Conservation (phyloP, 176 grass and related monocot species). For the Neostapfia colusana region DNA sequence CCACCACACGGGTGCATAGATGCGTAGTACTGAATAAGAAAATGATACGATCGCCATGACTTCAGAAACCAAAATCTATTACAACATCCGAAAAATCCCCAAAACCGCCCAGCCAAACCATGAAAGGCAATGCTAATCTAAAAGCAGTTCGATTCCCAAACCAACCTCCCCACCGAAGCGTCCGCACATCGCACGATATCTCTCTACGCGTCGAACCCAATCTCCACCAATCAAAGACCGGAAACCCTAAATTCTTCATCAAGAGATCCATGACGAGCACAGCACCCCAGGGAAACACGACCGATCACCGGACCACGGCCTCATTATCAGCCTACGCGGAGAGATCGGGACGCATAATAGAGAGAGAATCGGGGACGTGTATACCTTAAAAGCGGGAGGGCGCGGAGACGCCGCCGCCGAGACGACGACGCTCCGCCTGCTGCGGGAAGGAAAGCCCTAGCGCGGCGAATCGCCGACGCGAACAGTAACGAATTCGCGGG, state of each 20-base stretch:
- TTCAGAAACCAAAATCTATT: background rate
- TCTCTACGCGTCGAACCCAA: background rate
- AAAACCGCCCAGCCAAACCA: background rate
- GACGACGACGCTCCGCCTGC: background rate
- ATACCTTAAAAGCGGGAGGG: constrained; percentile 21
- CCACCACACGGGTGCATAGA: background rate
- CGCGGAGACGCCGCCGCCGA: constrained; percentile 20
- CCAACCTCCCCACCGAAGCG: background rate
- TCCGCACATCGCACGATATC: background rate
- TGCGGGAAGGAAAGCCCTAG: constrained; percentile 41
- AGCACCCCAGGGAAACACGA: no score
- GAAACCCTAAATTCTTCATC: background rate
- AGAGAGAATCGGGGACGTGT: background rate
- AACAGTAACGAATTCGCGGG: background rate
- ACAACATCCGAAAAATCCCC: background rate
- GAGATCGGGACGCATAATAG: background rate
- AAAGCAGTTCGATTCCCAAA: background rate
- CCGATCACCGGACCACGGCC: background rate
- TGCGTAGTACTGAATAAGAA: background rate
- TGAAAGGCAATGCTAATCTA: background rate
- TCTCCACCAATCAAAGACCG: background rate
- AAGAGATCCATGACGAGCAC: background rate
- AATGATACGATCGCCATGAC: background rate
- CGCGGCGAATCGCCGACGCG: constrained; percentile 26
- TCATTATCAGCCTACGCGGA: background rate